phyloP scores from a whole-genome alignment of 495 filamentous ascomycete species.

The Aspergillus campestris region DNA sequence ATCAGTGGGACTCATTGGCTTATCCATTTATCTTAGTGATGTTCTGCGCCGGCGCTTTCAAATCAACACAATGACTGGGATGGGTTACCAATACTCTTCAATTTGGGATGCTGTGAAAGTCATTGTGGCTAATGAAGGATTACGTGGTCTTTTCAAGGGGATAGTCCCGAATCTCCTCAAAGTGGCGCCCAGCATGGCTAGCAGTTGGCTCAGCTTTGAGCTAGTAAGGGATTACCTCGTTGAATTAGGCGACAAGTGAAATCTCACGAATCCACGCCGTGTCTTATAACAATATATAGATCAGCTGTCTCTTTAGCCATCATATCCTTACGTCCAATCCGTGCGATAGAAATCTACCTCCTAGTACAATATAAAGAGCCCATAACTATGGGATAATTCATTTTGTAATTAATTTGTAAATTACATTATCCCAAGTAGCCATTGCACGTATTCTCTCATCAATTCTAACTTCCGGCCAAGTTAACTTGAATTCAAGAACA shows the following conservation, averaged over 20 bases:
- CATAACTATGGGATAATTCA: too few relatives aligned
- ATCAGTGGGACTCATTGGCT: conserved; percentile 3
- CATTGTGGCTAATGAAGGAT: conserved; percentile 72
- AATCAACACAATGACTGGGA: conserved; percentile 98
- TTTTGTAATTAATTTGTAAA: too few relatives aligned
- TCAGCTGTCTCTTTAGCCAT: too few relatives aligned
- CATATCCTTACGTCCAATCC: too few relatives aligned
- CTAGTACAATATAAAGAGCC: too few relatives aligned
- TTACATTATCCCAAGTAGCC: too few relatives aligned
- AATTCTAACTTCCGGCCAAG: too few relatives aligned
- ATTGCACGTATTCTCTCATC: too few relatives aligned
- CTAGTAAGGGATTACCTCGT: conserved; percentile 80
- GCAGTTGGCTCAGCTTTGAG: conserved; percentile 96
- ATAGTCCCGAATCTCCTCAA: conserved; percentile 92
- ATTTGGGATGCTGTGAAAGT: conserved; percentile 75
- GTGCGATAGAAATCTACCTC: too few relatives aligned
- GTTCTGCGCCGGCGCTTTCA: conserved; percentile 94
- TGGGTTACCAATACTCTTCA: conserved; percentile 90
- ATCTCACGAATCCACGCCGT: neutral
- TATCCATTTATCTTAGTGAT: conserved; percentile 46
- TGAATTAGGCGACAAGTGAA: conserved; percentile 37
- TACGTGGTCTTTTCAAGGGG: conserved; percentile 79
- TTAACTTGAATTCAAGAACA: too few relatives aligned
- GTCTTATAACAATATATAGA: too few relatives aligned
- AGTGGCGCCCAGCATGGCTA: conserved; percentile 97